Conservation (phyloP, 2,329 filamentous ascomycete species). For the Fusarium sterilihyphosum region DNA sequence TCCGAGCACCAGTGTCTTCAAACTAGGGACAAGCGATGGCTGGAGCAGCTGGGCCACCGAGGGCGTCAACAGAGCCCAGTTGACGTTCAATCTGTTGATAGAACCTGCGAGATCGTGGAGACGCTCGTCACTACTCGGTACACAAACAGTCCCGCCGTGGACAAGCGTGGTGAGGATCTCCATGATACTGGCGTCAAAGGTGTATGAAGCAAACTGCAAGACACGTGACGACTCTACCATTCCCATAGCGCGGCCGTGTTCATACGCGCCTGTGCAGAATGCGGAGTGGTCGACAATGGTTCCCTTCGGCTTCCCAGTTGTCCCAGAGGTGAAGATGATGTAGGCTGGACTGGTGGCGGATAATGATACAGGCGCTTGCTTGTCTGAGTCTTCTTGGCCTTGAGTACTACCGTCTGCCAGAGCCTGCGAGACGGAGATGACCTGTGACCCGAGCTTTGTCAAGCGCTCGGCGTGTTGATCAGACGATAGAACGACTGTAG, state of each 20-base stretch:
- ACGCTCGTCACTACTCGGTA: slow-evolving; percentile 51
- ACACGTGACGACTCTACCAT: slow-evolving; percentile 13
- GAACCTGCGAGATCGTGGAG: slow-evolving; percentile 46
- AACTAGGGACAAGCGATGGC: slow-evolving; percentile 16
- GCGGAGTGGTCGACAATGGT: slow-evolving; percentile 17
- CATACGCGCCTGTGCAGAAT: slow-evolving; percentile 14
- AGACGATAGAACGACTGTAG: background rate
- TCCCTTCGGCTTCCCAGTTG: slow-evolving; percentile 23
- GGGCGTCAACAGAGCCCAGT: slow-evolving; percentile 37
- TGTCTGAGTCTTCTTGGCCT: fast-evolving
- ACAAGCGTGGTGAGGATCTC: slow-evolving; percentile 31
- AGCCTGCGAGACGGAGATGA: background rate
- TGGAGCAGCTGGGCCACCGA: slow-evolving; percentile 28
- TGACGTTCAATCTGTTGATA: slow-evolving; percentile 22
- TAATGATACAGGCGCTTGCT: background rate
- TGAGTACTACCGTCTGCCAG: background rate
- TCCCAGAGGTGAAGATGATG: slow-evolving; percentile 25
- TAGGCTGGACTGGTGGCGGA: background rate
- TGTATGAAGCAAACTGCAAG: slow-evolving; percentile 27
- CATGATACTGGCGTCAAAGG: slow-evolving; percentile 45
- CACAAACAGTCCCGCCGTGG: slow-evolving; percentile 45
- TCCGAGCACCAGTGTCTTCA: slow-evolving; percentile 28
- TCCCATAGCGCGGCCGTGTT: slow-evolving; percentile 12
- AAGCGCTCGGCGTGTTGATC: background rate
- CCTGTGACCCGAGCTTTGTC: slow-evolving; percentile 1